Percentiles rank a stretch among this genome's conserved stretches.
These are phyloP conservation scores for Pseudogymnoascus sp. DNA, from an alignment of 2,329 filamentous ascomycete genomes.

Conservation along the genomic window DNA sequence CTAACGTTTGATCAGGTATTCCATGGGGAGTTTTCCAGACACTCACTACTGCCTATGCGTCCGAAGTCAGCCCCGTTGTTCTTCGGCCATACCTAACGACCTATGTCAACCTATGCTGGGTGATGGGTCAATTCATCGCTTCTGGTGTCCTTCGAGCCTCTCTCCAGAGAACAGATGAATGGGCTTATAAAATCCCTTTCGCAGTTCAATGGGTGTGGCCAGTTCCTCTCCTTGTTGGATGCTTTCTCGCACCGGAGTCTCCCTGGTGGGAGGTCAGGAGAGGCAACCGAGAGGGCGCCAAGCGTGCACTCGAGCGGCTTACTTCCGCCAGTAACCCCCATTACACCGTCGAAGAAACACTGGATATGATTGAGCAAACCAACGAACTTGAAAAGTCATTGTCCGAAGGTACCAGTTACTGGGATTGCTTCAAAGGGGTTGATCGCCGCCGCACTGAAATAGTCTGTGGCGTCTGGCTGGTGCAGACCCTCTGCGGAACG, in stretches of 20 bases:
- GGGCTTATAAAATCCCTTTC: conserved; percentile 42
- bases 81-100: conserved; percentile 45
- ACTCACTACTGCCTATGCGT: conserved; percentile 22
- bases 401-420: conserved; percentile 37
- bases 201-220: conserved; percentile 41
- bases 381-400: conserved; percentile 46
- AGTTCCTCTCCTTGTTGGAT: conserved; percentile 30
- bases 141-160: conserved; percentile 38
- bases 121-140: conserved; percentile 38
- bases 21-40: conserved; percentile 45
- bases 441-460: conserved; percentile 47
- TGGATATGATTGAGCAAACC: conserved; percentile 49
- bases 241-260: conserved; percentile 9
- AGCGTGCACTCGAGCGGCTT: conserved; percentile 37
- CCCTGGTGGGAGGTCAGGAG: conserved; percentile 36
- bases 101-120: conserved; percentile 46
- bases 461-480: conserved; percentile 50
- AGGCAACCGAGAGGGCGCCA: conserved; percentile 37
- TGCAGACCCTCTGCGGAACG: conserved; percentile 55
- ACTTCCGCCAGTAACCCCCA: conserved; percentile 23
- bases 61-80: conserved; percentile 44
- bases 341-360: conserved; percentile 20
- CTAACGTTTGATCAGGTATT: conserved; percentile 25
- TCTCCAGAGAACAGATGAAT: conserved; percentile 35
- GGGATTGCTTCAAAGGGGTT: conserved; percentile 42